phyloP scores from a whole-genome alignment of 2,329 filamentous ascomycete genomes.

The Xylariaceae sp. region DNA sequence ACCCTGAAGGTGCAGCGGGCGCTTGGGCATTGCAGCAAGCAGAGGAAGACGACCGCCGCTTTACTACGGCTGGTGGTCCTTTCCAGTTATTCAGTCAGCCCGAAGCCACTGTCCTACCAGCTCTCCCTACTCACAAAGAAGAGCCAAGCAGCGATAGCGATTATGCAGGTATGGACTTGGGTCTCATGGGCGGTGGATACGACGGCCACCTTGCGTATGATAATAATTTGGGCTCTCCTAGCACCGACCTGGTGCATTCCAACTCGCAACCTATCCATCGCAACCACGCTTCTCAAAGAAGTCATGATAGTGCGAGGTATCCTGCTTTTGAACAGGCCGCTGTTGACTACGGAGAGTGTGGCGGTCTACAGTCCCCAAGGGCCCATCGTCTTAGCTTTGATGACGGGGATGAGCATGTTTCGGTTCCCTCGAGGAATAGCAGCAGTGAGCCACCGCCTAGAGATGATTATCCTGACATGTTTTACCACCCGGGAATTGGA shows the following conservation, averaged over 20 bases:
- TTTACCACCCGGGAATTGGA: conserved; percentile 81
- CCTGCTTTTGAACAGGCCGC: conserved; percentile 55
- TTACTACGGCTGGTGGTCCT: conserved; percentile 45
- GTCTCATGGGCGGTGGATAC: conserved; percentile 67
- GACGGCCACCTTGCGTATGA: conserved; percentile 48
- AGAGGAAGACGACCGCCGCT: conserved; percentile 67
- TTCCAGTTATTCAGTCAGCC: conserved; percentile 44
- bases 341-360: conserved; percentile 86
- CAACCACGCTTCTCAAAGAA: conserved; percentile 32
- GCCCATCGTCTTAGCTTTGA: conserved; percentile 79
- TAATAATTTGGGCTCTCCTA: conserved; percentile 39
- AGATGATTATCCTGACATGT: conserved; percentile 80
- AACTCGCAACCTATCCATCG: conserved; percentile 43
- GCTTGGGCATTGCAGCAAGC: conserved; percentile 78
- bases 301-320: conserved; percentile 38
- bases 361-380: conserved; percentile 72
- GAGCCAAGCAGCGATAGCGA: conserved; percentile 66
- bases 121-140: conserved; percentile 44
- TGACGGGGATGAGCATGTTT: conserved; percentile 75
- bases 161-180: conserved; percentile 65
- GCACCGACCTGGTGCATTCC: conserved; percentile 37
- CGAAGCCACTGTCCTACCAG: conserved; percentile 30
- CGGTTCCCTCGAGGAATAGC: conserved; percentile 50
- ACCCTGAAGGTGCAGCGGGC: conserved; percentile 80
- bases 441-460: conserved; percentile 61